Percentiles rank a stretch among this genome's conserved stretches.
These are phyloP conservation scores for Ceriops tagal DNA, from an alignment of 345 rosid genomes.

Conservation along the genomic window DNA sequence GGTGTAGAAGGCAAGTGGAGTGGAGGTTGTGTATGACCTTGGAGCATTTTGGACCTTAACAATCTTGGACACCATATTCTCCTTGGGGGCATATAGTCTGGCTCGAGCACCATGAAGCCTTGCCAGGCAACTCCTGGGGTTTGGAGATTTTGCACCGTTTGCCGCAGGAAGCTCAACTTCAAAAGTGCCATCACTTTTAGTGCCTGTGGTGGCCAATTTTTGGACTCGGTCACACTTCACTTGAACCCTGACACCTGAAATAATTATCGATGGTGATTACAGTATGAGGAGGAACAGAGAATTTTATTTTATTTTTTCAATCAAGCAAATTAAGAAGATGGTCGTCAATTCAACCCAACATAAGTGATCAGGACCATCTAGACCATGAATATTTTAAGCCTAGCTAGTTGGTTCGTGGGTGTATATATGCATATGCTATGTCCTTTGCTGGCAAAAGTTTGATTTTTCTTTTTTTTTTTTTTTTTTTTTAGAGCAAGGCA, in stretches of 20 bases:
- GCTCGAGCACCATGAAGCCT: constrained; percentile 54
- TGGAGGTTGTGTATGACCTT: constrained; percentile 42
- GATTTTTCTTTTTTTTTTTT: too few species aligned
- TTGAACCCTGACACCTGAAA: constrained; percentile 50
- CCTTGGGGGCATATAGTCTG: constrained; percentile 48
- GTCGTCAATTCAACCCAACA: neutral
- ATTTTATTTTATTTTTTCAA: too few species aligned
- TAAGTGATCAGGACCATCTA: too few species aligned
- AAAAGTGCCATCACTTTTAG: constrained; percentile 53
- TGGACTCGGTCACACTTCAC: constrained; percentile 58
- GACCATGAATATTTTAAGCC: too few species aligned
- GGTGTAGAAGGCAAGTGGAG: constrained; percentile 59
- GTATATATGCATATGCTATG: too few species aligned
- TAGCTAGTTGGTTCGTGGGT: too few species aligned
- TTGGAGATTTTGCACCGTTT: neutral
- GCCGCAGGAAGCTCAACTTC: constrained; percentile 47
- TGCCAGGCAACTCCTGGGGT: constrained; percentile 47
- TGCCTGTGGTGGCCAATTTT: constrained; percentile 38
- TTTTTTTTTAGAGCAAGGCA: too few species aligned
- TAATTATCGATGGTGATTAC: too few species aligned
- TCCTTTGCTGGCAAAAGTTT: too few species aligned
- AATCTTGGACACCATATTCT: constrained; percentile 44
- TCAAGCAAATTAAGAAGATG: neutral
- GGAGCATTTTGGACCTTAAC: constrained; percentile 24
- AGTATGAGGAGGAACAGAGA: too few species aligned